A percentile compares a stretch with the other conserved stretches of the same genome.
Conservation (phyloP, 2,329 filamentous ascomycete species). For the Colletotrichum gigasporum region DNA sequence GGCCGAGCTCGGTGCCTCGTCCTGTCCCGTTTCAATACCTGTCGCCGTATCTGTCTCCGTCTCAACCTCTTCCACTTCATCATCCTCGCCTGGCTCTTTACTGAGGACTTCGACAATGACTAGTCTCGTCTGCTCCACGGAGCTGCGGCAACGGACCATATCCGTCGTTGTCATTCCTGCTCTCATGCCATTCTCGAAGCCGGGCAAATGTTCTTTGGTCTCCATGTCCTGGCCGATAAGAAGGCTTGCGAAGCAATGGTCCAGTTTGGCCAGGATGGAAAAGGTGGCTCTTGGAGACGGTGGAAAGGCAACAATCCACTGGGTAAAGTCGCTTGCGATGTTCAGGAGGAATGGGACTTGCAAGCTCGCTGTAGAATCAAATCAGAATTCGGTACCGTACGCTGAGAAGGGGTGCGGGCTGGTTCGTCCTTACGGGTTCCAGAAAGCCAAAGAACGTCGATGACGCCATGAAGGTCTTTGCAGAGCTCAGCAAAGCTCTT, state of each 20-base stretch:
- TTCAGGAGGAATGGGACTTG: slow-evolving; percentile 87
- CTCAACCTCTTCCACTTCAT: slow-evolving; percentile 44
- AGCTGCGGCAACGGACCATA: slow-evolving; percentile 85
- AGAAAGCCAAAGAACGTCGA: slow-evolving; percentile 87
- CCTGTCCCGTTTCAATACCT: slow-evolving; percentile 47
- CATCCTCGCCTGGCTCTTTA: slow-evolving; percentile 42
- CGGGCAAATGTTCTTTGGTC: slow-evolving; percentile 72
- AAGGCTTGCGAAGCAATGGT: slow-evolving; percentile 83
- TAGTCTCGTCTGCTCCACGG: slow-evolving; percentile 80
- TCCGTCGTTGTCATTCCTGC: slow-evolving; percentile 81
- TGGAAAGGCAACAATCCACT: slow-evolving; percentile 78
- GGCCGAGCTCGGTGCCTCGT: slow-evolving; percentile 39
- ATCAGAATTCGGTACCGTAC: background rate
- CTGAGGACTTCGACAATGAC: slow-evolving; percentile 75
- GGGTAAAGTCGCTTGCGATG: slow-evolving; percentile 76
- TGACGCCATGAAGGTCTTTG: slow-evolving; percentile 75
- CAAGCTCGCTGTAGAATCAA: slow-evolving; percentile 67
- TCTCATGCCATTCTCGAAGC: slow-evolving; percentile 69
- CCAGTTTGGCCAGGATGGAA: slow-evolving; percentile 77
- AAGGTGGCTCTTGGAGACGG: slow-evolving; percentile 76
- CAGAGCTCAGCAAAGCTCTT: slow-evolving; percentile 74
- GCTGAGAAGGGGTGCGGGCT: background rate
- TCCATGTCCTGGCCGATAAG: slow-evolving; percentile 73
- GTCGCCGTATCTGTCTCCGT: slow-evolving; percentile 36
- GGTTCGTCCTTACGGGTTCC: slow-evolving; percentile 76